Percentiles rank a stretch among this genome's conserved stretches.
Conservation (phyloP, 148 eudicot species). For the Nepenthes mirabilis region DNA sequence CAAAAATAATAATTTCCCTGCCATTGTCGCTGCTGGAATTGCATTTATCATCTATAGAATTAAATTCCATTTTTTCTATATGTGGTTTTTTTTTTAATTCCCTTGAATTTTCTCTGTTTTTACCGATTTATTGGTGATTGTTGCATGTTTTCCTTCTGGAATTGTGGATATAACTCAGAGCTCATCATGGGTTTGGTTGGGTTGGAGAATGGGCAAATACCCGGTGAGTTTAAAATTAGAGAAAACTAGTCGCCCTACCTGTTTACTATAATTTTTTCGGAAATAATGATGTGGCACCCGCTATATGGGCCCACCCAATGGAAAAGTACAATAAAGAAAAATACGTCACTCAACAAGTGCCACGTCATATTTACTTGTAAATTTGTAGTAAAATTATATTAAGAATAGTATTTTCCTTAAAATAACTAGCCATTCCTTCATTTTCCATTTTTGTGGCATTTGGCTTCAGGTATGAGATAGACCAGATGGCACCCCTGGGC, state of each 20-base stretch:
- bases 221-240: conserved; percentile 22
- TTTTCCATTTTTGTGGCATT: neutral
- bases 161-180: conserved; percentile 23
- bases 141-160: neutral
- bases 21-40: no score
- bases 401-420: no score
- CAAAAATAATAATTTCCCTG: no score
- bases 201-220: conserved; percentile 82
- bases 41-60: no score
- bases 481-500: conserved; percentile 31
- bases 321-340: no score
- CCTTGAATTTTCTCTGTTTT: conserved; percentile 1
- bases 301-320: no score
- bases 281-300: no score
- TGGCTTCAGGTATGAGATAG: conserved; percentile 28
- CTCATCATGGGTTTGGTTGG: conserved; percentile 78
- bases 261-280: neutral
- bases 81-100: neutral
- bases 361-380: no score
- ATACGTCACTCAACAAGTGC: no score
- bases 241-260: neutral
- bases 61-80: no score
- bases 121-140: neutral
- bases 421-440: no score
- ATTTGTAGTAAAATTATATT: no score